Percentiles rank a stretch among this genome's conserved stretches.
Conservation (phyloP, 2,329 filamentous ascomycete species). For the Dryadomyces sulphureus region DNA sequence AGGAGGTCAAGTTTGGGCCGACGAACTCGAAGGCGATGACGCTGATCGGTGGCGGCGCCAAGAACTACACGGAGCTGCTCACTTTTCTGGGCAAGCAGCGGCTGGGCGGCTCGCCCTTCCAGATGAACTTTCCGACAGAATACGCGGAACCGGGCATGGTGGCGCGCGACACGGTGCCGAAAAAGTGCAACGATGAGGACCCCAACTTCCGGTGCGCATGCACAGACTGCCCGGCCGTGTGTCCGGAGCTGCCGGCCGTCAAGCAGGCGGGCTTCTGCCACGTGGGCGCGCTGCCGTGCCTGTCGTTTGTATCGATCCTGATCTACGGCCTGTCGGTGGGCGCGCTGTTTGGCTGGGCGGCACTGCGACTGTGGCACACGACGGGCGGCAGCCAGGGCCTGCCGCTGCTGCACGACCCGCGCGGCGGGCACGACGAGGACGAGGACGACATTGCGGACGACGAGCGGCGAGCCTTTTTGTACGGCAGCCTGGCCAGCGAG, state of each 20-base stretch:
- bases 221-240: conserved; percentile 79
- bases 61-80: conserved; percentile 73
- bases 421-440: conserved; percentile 49
- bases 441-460: conserved; percentile 93
- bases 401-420: conserved; percentile 70
- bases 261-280: conserved; percentile 55
- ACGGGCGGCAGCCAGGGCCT: conserved; percentile 49
- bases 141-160: conserved; percentile 56
- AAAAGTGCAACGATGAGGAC: conserved; percentile 82
- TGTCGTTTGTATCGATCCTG: conserved; percentile 85
- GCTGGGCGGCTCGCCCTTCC: conserved; percentile 82
- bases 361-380: conserved; percentile 42
- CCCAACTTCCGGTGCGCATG: conserved; percentile 80
- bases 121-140: conserved; percentile 76
- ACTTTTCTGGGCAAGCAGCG: conserved; percentile 92
- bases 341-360: conserved; percentile 57
- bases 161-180: conserved; percentile 55
- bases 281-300: conserved; percentile 77
- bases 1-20: conserved; percentile 95
- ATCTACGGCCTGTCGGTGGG: conserved; percentile 64
- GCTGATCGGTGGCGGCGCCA: conserved; percentile 88
- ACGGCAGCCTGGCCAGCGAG: conserved; percentile 5
- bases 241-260: conserved; percentile 69
- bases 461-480: conserved; percentile 20
- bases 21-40: conserved; percentile 90